Evolutionary conservation across 805 yeast species (phyloP).

Genomic region (Cyberlindnera amylophila): DNA sequence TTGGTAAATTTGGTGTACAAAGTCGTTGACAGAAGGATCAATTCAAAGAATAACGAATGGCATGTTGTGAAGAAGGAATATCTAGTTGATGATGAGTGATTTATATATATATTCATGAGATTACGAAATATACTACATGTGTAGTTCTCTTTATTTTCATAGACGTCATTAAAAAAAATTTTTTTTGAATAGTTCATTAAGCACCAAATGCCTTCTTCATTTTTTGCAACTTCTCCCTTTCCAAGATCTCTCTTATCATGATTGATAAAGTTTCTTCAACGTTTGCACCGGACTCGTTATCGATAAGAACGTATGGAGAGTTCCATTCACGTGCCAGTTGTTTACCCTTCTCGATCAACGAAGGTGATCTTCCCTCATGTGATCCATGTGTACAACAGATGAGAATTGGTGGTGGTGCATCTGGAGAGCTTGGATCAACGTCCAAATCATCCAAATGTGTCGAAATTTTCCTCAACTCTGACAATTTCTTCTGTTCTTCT

Average conservation of each 20-base stretch:
- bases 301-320: conserved; percentile 62
- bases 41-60: conserved; percentile 25
- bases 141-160: too few relatives aligned
- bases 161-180: background rate
- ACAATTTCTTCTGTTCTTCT: conserved; percentile 29
- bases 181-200: too few relatives aligned
- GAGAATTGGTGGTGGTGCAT: conserved; percentile 60
- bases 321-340: conserved; percentile 58
- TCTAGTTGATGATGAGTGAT: conserved; percentile 6
- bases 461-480: conserved; percentile 30
- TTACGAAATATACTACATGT: too few relatives aligned
- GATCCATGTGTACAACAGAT: conserved; percentile 61
- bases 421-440: conserved; percentile 35
- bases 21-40: conserved; percentile 9
- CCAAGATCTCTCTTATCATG: conserved; percentile 57
- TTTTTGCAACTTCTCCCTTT: conserved; percentile 34
- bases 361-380: conserved; percentile 57
- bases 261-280: conserved; percentile 57
- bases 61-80: conserved; percentile 22
- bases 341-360: conserved; percentile 53
- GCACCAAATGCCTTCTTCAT: conserved; percentile 12
- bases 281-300: conserved; percentile 44
- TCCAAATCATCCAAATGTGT: conserved; percentile 30
- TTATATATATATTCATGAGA: too few relatives aligned
- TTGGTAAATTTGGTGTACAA: conserved; percentile 2